phyloP scores from a whole-genome alignment of 768 basidiomycete species.

The Pleurotus eryngii region DNA sequence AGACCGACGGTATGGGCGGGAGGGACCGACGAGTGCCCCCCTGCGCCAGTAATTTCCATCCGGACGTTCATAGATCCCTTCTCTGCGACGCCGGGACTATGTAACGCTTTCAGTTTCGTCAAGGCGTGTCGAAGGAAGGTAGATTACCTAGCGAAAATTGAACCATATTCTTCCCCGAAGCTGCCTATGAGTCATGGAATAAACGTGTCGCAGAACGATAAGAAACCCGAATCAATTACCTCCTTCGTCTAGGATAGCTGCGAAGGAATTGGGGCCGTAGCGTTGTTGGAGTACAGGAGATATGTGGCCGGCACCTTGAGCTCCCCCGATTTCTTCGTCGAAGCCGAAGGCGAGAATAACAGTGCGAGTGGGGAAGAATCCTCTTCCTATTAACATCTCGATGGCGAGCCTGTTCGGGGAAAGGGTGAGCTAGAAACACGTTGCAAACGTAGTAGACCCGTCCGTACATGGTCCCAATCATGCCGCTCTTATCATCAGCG shows the following conservation, averaged over 20 bases:
- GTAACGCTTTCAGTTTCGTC: too few relatives aligned
- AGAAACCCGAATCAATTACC: constrained; percentile 34
- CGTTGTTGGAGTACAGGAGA: constrained; percentile 44
- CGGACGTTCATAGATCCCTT: constrained; percentile 66
- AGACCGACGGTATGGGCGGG: constrained; percentile 27
- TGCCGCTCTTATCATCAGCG: constrained; percentile 70
- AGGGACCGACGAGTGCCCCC: constrained; percentile 86
- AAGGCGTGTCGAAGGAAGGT: too few relatives aligned
- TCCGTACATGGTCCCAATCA: constrained; percentile 59
- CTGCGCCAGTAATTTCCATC: constrained; percentile 62
- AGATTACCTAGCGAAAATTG: constrained; percentile 41
- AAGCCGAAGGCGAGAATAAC: constrained; percentile 68
- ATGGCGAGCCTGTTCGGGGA: constrained; percentile 39
- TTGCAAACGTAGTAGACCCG: background rate
- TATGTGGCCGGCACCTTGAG: constrained; percentile 53
- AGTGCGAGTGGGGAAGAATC: constrained; percentile 61
- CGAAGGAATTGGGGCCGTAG: constrained; percentile 71
- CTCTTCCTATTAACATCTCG: constrained; percentile 57
- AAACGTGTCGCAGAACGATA: background rate
- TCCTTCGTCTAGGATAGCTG: constrained; percentile 87
- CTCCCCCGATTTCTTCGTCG: constrained; percentile 68
- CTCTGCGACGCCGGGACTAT: constrained; percentile 59
- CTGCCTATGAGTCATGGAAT: constrained; percentile 25
- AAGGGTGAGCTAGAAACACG: background rate
- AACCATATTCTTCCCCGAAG: constrained; percentile 46